Conservation (phyloP, 176 grass and related monocot genomes). For the Musa itinerans region DNA sequence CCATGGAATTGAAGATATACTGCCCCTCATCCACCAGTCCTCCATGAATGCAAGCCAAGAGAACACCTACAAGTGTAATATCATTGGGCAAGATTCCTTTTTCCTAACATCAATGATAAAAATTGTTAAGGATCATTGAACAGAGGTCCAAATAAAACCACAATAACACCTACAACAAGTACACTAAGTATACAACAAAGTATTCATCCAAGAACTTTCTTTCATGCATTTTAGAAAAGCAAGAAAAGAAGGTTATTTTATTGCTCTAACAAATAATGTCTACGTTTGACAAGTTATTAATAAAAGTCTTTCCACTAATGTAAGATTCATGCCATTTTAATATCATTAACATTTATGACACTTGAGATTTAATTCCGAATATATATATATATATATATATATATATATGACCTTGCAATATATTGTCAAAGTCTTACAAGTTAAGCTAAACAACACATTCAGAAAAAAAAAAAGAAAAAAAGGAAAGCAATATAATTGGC, state of each 20-base stretch:
- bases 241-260: background rate
- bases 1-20: slow-evolving; percentile 44
- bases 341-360: background rate
- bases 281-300: background rate
- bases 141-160: background rate
- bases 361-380: too few species aligned
- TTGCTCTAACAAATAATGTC: background rate
- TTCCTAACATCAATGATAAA: slow-evolving; percentile 33
- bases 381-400: too few species aligned
- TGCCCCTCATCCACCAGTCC: slow-evolving; percentile 52
- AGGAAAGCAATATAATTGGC: too few species aligned
- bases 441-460: too few species aligned
- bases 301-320: background rate
- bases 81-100: slow-evolving; percentile 39
- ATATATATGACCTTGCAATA: too few species aligned
- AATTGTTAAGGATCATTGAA: background rate
- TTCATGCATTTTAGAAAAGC: background rate
- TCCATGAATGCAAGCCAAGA: slow-evolving; percentile 73
- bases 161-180: background rate
- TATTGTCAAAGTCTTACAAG: too few species aligned
- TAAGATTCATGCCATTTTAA: background rate
- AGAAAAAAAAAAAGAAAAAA: too few species aligned
- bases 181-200: background rate
- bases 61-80: slow-evolving; percentile 53
- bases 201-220: background rate